phyloP scores from a whole-genome alignment of 495 filamentous ascomycete genomes.

The Collariella sp. region DNA sequence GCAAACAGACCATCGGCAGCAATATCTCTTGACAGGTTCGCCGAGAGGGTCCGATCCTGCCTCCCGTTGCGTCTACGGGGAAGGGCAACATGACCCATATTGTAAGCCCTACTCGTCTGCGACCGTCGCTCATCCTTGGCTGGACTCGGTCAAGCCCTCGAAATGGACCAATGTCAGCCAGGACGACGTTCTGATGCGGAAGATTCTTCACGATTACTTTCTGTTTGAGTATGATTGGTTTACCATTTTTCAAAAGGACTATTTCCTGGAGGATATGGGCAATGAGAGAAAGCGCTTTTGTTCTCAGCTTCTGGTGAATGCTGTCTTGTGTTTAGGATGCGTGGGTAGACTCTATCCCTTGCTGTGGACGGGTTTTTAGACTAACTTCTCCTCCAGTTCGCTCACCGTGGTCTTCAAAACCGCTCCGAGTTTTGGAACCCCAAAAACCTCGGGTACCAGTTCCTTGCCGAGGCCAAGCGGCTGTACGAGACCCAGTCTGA shows the following conservation, averaged over 20 bases:
- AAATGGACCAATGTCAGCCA: conserved; percentile 31
- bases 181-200: conserved; percentile 28
- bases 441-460: conserved; percentile 29
- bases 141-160: conserved; percentile 26
- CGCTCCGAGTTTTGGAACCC: conserved; percentile 34
- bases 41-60: not conserved
- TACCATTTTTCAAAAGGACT: conserved; percentile 30
- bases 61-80: conserved; percentile 6
- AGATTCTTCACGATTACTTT: conserved; percentile 30
- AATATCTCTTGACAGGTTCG: conserved; percentile 1
- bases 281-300: conserved; percentile 26
- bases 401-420: conserved; percentile 22
- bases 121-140: conserved; percentile 23
- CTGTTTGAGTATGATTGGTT: conserved; percentile 33
- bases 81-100: conserved; percentile 24
- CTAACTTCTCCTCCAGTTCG: conserved; percentile 18
- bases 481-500: conserved; percentile 30
- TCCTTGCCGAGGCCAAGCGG: conserved; percentile 33
- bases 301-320: conserved; percentile 31
- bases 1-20: not conserved
- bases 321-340: conserved; percentile 28
- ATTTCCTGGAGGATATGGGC: conserved; percentile 33
- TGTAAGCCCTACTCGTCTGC: conserved; percentile 30
- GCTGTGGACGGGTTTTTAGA: not conserved
- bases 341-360: conserved; percentile 21